phyloP scores from a whole-genome alignment of 2,329 filamentous ascomycete species.

The Diaporthe batatas region DNA sequence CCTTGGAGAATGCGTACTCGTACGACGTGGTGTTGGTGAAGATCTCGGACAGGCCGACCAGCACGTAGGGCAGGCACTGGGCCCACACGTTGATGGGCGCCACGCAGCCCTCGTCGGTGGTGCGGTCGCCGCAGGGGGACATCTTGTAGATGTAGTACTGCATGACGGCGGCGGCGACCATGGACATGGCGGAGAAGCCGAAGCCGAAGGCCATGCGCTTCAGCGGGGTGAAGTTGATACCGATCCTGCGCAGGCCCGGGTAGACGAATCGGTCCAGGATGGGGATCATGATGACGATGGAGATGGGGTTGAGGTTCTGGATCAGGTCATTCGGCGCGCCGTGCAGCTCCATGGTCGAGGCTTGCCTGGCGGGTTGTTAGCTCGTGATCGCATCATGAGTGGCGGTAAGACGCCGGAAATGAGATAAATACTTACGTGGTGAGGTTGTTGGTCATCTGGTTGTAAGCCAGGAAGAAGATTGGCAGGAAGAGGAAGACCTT shows the following conservation, averaged over 20 bases:
- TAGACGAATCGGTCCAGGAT: conserved; percentile 78
- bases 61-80: conserved; percentile 64
- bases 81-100: conserved; percentile 76
- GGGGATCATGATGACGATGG: conserved; percentile 81
- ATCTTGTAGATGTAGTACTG: conserved; percentile 74
- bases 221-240: conserved; percentile 79
- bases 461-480: conserved; percentile 71
- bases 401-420: background rate
- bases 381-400: background rate
- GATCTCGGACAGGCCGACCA: conserved; percentile 66
- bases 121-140: conserved; percentile 68
- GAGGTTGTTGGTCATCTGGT: conserved; percentile 72
- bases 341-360: conserved; percentile 74
- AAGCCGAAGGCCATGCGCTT: conserved; percentile 82
- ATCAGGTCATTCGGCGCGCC: conserved; percentile 84
- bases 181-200: conserved; percentile 72
- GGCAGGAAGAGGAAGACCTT: conserved; percentile 80
- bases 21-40: conserved; percentile 71
- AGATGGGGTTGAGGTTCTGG: conserved; percentile 81
- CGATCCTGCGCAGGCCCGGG: conserved; percentile 73
- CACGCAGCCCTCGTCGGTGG: conserved; percentile 58
- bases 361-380: conserved; percentile 61
- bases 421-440: conserved; percentile 52
- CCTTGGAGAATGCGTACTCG: conserved; percentile 84
- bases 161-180: conserved; percentile 69